These are phyloP conservation scores for Fusarium acutatum DNA, from an alignment of 2,329 filamentous ascomycete species.

Conservation along the genomic window DNA sequence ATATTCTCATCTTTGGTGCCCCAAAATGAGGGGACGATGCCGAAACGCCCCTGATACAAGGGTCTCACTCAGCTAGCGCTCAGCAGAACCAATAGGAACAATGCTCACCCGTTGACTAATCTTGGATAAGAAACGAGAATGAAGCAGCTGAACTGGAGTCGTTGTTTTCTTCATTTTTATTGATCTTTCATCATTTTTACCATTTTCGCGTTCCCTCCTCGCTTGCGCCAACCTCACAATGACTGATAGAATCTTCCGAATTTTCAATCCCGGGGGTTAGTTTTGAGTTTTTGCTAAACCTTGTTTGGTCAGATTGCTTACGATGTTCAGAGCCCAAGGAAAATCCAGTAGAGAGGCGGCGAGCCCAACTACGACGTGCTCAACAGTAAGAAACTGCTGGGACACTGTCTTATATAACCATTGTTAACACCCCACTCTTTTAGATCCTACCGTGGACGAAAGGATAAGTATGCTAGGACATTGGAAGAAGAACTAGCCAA, in stretches of 20 bases:
- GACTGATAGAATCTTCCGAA: conserved; percentile 43
- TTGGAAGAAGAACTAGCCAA: conserved; percentile 20
- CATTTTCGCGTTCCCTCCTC: not conserved
- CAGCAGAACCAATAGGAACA: not conserved
- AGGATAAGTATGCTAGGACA: conserved; percentile 15
- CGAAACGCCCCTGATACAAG: conserved; percentile 5
- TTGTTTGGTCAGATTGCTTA: not conserved
- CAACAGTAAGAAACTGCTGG: conserved; percentile 5
- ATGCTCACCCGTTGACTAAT: conserved; percentile 9
- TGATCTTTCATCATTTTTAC: conserved; percentile 13
- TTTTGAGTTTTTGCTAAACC: not conserved
- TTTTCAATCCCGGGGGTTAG: conserved; percentile 46
- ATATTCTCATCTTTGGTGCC: conserved; percentile 11
- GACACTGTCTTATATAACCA: not conserved
- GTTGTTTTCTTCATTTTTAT: not conserved
- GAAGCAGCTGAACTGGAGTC: not conserved
- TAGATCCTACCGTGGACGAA: conserved; percentile 25
- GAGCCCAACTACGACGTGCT: conserved; percentile 21
- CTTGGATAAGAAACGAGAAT: not conserved
- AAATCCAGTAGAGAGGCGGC: conserved; percentile 19
- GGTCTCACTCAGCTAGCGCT: not conserved
- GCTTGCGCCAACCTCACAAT: not conserved
- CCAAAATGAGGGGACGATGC: not conserved
- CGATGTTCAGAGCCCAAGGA: conserved; percentile 9
- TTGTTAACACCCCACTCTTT: not conserved